Percentiles rank a stretch among this genome's conserved stretches.
Conservation (phyloP, 2,329 filamentous ascomycete species). For the Mollisiaceae sp. region DNA sequence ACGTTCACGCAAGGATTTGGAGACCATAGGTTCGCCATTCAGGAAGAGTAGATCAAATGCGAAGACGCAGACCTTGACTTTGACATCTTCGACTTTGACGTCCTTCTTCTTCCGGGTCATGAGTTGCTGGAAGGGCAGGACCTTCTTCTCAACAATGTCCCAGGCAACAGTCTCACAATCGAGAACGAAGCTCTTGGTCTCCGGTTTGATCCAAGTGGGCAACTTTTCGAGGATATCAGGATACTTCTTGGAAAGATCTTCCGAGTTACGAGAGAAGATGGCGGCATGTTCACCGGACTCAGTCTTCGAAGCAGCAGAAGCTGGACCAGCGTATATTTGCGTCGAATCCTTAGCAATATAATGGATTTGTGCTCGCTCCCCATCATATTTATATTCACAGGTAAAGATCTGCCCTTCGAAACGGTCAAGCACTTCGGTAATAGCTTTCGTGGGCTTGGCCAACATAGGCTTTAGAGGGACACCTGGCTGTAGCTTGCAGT, state of each 20-base stretch:
- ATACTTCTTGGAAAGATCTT: constrained; percentile 97
- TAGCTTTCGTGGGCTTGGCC: constrained; percentile 97
- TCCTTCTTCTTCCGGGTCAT: constrained; percentile 99
- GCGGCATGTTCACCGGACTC: constrained; percentile 70
- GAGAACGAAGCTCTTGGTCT: constrained; percentile 94
- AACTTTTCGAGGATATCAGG: constrained; percentile 92
- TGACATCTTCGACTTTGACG: constrained; percentile 92
- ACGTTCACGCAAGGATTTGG: constrained; percentile 83
- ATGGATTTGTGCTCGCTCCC: constrained; percentile 97
- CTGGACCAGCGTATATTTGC: constrained; percentile 68
- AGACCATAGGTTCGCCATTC: constrained; percentile 88
- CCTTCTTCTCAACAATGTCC: constrained; percentile 94
- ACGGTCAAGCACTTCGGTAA: constrained; percentile 94
- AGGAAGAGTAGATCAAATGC: constrained; percentile 94
- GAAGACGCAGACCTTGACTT: constrained; percentile 96
- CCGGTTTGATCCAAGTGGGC: constrained; percentile 84
- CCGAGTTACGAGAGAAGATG: constrained; percentile 97
- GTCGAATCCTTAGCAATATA: constrained; percentile 85
- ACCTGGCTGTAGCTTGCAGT: constrained; percentile 90
- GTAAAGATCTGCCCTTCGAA: constrained; percentile 96
- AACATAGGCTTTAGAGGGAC: constrained; percentile 98
- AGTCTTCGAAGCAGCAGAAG: constrained; percentile 63
- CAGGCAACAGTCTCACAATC: constrained; percentile 98
- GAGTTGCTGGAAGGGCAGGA: constrained; percentile 94
- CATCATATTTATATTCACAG: constrained; percentile 99